phyloP scores from a whole-genome alignment of 1,139 yeast genomes.

The Zhuliangozyma parablackwelliae region DNA sequence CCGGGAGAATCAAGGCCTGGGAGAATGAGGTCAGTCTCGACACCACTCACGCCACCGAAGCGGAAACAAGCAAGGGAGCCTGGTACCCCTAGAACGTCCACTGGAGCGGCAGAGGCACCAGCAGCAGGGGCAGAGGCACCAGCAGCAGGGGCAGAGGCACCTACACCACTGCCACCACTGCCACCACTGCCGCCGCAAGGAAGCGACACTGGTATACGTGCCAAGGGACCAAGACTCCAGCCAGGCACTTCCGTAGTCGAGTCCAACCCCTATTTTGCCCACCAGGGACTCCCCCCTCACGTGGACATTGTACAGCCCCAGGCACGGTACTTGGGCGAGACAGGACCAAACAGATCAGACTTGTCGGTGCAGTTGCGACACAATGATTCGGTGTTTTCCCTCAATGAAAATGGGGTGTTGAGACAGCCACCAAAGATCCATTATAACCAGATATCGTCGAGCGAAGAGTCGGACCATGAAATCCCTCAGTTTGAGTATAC shows the following conservation, averaged over 20 bases:
- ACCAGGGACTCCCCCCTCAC: constrained; percentile 56
- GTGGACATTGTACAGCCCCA: constrained; percentile 13
- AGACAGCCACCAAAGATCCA: constrained; percentile 21
- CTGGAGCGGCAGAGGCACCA: no score
- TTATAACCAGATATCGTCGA: constrained; percentile 5
- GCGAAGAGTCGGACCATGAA: constrained; percentile 5
- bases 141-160: background rate
- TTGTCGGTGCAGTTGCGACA: constrained; percentile 38
- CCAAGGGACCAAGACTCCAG: constrained; percentile 2
- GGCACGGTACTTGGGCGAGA: constrained; percentile 1
- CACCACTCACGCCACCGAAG: background rate
- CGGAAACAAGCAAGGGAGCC: background rate
- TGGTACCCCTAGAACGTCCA: background rate
- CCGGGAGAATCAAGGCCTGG: no score
- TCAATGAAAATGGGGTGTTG: constrained; percentile 22
- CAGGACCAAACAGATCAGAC: constrained; percentile 12
- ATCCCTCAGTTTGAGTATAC: no score
- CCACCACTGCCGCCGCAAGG: constrained; percentile 7
- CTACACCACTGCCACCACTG: constrained; percentile 1
- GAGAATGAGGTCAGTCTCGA: background rate
- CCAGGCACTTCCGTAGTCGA: constrained; percentile 28
- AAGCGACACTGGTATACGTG: background rate
- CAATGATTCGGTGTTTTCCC: constrained; percentile 38
- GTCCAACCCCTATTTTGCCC: constrained; percentile 47
- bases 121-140: background rate